Evolutionary conservation across 2,329 filamentous ascomycete genomes (phyloP).

Genomic region (Pseudohalonectria lignicola): DNA sequence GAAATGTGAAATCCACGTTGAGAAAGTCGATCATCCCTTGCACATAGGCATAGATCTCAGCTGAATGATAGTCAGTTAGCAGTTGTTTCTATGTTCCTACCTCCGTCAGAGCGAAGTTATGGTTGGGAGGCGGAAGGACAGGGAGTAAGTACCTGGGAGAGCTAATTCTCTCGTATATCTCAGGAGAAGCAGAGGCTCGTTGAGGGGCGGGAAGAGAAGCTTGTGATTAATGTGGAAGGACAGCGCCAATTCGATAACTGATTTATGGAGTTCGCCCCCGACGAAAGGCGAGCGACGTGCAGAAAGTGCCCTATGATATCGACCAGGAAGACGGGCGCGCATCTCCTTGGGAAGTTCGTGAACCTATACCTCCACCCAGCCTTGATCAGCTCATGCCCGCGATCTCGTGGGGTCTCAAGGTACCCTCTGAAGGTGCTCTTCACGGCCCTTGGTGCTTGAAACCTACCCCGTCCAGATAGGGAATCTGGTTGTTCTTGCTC

Average conservation of each 20-base stretch:
- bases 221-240: slow-evolving; percentile 58
- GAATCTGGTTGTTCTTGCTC: slow-evolving; percentile 55
- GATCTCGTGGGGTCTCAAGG: too few species aligned
- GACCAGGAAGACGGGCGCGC: slow-evolving; percentile 49
- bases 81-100: too few species aligned
- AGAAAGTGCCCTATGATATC: slow-evolving; percentile 50
- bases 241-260: slow-evolving; percentile 48
- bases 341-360: slow-evolving; percentile 51
- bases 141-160: slow-evolving; percentile 64
- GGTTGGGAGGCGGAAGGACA: too few species aligned
- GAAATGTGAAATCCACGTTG: slow-evolving; percentile 46
- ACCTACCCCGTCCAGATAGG: slow-evolving; percentile 59
- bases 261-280: slow-evolving; percentile 51
- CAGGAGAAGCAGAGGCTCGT: slow-evolving; percentile 56
- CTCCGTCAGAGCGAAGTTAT: too few species aligned
- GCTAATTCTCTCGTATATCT: slow-evolving; percentile 61
- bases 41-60: slow-evolving; percentile 53
- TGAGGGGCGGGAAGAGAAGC: slow-evolving; percentile 63
- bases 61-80: too few species aligned
- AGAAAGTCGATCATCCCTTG: slow-evolving; percentile 42
- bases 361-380: slow-evolving; percentile 24
- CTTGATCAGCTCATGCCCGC: not conserved
- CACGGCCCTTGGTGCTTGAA: too few species aligned
- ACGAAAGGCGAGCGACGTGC: slow-evolving; percentile 30
- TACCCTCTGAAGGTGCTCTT: too few species aligned